A percentile compares a stretch with the other conserved stretches of the same genome.
These are phyloP conservation scores for Sisymbrium irio DNA, from an alignment of 345 rosid species.

Conservation along the genomic window DNA sequence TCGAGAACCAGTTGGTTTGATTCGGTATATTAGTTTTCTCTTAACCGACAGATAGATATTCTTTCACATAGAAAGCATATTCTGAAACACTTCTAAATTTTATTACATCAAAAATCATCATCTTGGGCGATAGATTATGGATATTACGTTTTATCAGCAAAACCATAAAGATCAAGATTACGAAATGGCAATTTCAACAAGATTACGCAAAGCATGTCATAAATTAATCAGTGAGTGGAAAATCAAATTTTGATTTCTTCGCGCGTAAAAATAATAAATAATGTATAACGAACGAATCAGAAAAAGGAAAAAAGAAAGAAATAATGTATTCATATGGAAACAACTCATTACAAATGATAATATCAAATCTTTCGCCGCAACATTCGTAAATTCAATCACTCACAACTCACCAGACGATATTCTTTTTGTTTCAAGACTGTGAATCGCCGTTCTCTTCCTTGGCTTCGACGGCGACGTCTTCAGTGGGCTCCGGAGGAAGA, in stretches of 20 bases:
- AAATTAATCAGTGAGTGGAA: neutral
- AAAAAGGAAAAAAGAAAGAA: neutral
- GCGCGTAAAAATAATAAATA: neutral
- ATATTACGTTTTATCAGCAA: too few species aligned
- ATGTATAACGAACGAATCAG: conserved; percentile 19
- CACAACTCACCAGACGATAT: neutral
- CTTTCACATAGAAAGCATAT: too few species aligned
- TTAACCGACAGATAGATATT: neutral
- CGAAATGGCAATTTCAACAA: too few species aligned
- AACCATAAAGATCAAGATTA: too few species aligned
- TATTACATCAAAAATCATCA: too few species aligned
- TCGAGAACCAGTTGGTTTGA: conserved; percentile 22
- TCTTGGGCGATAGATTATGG: too few species aligned
- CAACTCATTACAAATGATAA: conserved; percentile 30
- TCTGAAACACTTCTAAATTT: too few species aligned
- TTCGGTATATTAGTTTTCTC: neutral
- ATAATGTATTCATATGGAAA: conserved; percentile 23
- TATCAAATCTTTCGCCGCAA: conserved; percentile 7
- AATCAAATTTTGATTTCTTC: neutral
- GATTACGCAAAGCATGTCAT: neutral
- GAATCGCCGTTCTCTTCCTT: conserved; percentile 31
- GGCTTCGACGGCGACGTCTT: conserved; percentile 5
- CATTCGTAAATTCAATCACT: conserved; percentile 5
- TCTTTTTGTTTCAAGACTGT: conserved; percentile 25
- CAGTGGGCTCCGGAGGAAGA: conserved; percentile 52